Evolutionary conservation across 2,329 filamentous ascomycete species (phyloP), one percentile per base, ranked within the genome.

Genomic region (Paraphoma sp.): DNA sequence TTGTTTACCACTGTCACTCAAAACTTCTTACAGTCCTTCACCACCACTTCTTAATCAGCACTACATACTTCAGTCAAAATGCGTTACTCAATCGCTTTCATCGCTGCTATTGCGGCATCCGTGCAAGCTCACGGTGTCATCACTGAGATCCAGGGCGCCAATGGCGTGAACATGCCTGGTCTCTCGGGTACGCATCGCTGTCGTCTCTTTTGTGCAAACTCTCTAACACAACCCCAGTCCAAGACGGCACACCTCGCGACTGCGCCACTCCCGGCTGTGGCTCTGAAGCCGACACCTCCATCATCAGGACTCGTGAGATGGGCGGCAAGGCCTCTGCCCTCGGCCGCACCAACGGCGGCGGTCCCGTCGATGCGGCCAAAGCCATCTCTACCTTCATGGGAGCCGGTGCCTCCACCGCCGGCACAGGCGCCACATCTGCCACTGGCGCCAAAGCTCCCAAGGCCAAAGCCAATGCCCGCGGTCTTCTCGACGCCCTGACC

Each of bases 231-330:
- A 23, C 44, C 29, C 49, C 54, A 86, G 85, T 89, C 62, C 79
- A 81, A 45, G 87, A 90, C 59, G 87, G 87, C 67, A 89, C 87
- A 59, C 88, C 87, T 48, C 86, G 88, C 69, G 87, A 90, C 77
- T 90, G 87, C 74, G 80, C 84, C 48, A 80, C 79, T 66, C 86
- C 87, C 64, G 61, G 73, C 45, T 89, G 87, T 70, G 88, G 87
- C 56, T 83, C 87, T n/a, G 84, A 90, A 73, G 85, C 83, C 56
- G 88, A 90, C 70, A 90, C 88, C n/a, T 81, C 87, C 73, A 89
- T 90, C 79, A 89, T 90, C 76, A 85, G 87, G 38, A 76, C 84
- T 57, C 75, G 79, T 11, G 87, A 89, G 76, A 81, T 90, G 54
- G 77, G 78, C 47, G 79, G 77, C 66, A 80, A 82, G 64, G 86